Conservation (phyloP, 2,329 filamentous ascomycete species). For the Aspergillus sp. region DNA sequence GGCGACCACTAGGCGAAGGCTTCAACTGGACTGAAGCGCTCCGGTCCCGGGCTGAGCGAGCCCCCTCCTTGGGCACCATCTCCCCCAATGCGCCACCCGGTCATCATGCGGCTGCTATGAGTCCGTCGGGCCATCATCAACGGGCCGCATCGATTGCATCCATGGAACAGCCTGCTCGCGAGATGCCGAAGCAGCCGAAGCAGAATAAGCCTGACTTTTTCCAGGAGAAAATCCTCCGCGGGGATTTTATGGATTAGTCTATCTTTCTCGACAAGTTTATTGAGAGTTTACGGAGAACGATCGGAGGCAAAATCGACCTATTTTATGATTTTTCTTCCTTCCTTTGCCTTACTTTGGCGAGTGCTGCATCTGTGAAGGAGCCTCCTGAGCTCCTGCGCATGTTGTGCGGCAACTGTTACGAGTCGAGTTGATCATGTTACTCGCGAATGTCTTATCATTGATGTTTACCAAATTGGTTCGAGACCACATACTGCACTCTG, state of each 20-base stretch:
- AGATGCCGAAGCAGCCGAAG: slow-evolving; percentile 46
- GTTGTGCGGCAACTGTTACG: too few relatives aligned
- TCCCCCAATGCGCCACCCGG: slow-evolving; percentile 26
- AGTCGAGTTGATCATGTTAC: too few relatives aligned
- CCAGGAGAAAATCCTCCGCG: slow-evolving; percentile 95
- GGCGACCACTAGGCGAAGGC: slow-evolving; percentile 69
- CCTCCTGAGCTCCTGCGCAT: too few relatives aligned
- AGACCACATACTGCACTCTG: not conserved
- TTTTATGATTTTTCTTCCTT: slow-evolving; percentile 1
- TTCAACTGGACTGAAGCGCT: slow-evolving; percentile 98
- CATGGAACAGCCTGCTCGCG: slow-evolving; percentile 54
- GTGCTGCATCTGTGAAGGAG: too few relatives aligned
- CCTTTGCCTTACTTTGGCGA: not conserved
- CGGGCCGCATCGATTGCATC: slow-evolving; percentile 46
- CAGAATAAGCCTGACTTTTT: slow-evolving; percentile 82
- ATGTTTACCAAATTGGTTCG: too few relatives aligned
- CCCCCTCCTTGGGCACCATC: slow-evolving; percentile 44
- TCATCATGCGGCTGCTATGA: slow-evolving; percentile 41
- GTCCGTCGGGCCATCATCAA: slow-evolving; percentile 46
- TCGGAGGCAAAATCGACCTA: not conserved
- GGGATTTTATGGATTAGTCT: slow-evolving; percentile 89
- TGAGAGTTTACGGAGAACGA: too few relatives aligned
- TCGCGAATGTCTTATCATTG: too few relatives aligned
- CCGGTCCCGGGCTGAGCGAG: slow-evolving; percentile 84
- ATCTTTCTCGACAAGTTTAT: too few relatives aligned